These are phyloP conservation scores for Scenedesmus sp. DNA, from an alignment of 163 green algal genomes.

Conservation along the genomic window DNA sequence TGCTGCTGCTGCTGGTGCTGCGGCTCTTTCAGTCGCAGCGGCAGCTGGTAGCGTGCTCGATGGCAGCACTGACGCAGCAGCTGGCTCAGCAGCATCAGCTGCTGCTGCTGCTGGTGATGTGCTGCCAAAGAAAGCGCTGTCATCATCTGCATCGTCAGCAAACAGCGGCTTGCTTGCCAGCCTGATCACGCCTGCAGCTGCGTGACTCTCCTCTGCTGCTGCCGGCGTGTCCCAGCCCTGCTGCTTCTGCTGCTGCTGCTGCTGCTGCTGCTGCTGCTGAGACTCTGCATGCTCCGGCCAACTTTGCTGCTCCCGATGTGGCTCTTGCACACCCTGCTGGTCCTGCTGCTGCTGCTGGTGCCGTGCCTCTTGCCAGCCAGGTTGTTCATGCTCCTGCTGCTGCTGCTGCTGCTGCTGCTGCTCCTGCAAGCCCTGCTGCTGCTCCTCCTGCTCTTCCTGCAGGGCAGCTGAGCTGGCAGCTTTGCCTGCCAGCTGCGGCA, in stretches of 20 bases:
- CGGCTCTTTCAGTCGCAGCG: background rate
- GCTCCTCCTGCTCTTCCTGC: background rate
- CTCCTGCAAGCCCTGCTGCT: background rate
- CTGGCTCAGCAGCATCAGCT: background rate
- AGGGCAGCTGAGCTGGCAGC: background rate
- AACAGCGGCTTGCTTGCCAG: conserved; percentile 24
- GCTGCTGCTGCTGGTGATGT: background rate
- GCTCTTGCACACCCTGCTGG: background rate
- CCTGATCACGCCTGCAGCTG: background rate
- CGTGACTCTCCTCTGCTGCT: background rate
- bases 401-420: background rate
- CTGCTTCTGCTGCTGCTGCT: conserved; percentile 28
- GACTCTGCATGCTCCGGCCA: background rate
- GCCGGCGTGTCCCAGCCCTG: background rate
- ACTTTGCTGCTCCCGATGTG: background rate
- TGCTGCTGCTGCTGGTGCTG: background rate
- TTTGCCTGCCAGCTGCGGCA: background rate
- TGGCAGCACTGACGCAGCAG: background rate
- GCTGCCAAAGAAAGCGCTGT: conserved; percentile 24
- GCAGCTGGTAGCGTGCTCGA: background rate
- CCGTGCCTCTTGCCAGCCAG: background rate
- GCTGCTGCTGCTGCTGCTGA: background rate
- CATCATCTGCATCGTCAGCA: conserved; percentile 36
- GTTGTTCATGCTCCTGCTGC: conserved; percentile 1
- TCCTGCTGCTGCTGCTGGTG: background rate